Percentiles rank a stretch among this genome's conserved stretches.
Conservation (phyloP, 768 basidiomycete species). For the Gyrodon lividus region DNA sequence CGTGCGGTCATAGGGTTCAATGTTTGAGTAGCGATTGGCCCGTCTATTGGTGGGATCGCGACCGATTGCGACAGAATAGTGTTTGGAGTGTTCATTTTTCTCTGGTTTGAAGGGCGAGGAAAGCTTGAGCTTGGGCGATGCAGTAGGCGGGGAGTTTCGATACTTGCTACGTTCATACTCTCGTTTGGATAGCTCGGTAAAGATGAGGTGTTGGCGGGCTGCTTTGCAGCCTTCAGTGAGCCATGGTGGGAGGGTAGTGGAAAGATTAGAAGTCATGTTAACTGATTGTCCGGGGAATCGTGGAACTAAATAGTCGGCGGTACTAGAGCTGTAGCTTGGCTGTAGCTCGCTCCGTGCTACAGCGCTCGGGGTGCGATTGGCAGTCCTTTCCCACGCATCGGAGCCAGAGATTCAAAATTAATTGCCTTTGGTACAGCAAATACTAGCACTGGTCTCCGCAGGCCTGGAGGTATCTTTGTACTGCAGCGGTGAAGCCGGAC, state of each 20-base stretch:
- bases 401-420: no score
- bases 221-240: slow-evolving; percentile 12
- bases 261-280: slow-evolving; percentile 10
- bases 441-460: no score
- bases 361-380: not conserved
- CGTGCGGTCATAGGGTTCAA: slow-evolving; percentile 81
- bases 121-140: slow-evolving; percentile 5
- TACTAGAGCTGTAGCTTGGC: not conserved
- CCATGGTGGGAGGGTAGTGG: slow-evolving; percentile 14
- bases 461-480: not conserved
- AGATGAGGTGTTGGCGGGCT: slow-evolving; percentile 25
- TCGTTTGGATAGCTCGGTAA: slow-evolving; percentile 37
- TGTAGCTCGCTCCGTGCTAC: not conserved
- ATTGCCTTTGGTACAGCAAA: not conserved
- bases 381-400: slow-evolving; percentile 19
- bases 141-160: slow-evolving; percentile 20
- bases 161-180: slow-evolving; percentile 35
- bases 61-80: slow-evolving; percentile 62
- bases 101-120: slow-evolving; percentile 9
- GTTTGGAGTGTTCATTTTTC: slow-evolving; percentile 25
- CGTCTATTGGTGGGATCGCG: slow-evolving; percentile 40
- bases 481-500: not conserved
- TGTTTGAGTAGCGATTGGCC: slow-evolving; percentile 70
- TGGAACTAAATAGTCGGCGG: not conserved
- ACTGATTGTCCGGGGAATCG: not conserved